These are phyloP conservation scores for Annulohypoxylon nitens DNA, from an alignment of 495 filamentous ascomycete species.

Conservation along the genomic window DNA sequence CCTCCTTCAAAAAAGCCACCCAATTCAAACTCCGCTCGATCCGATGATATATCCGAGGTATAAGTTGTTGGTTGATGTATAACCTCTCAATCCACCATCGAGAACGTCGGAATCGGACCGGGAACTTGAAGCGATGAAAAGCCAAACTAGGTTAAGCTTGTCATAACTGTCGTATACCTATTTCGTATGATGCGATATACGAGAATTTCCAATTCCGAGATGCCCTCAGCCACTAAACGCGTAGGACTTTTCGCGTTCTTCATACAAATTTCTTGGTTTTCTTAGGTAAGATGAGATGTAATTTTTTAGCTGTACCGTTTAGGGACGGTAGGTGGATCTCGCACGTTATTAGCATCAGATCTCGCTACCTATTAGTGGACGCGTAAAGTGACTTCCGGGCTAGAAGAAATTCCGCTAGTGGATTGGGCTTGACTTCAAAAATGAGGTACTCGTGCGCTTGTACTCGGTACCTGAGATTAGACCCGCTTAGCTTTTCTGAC, in stretches of 20 bases:
- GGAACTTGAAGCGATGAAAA: not conserved
- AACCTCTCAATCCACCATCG: not conserved
- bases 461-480: conserved; percentile 1
- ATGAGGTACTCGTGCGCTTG: not conserved
- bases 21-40: not conserved
- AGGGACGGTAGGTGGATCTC: conserved; percentile 6
- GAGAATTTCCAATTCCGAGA: conserved; percentile 1
- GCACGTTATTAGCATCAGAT: conserved; percentile 9
- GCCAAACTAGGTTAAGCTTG: not conserved
- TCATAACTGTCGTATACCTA: conserved; percentile 7
- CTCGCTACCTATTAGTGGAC: conserved; percentile 9
- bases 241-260: conserved; percentile 16
- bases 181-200: conserved; percentile 3
- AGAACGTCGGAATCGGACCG: not conserved
- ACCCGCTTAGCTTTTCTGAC: not conserved
- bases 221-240: conserved; percentile 8
- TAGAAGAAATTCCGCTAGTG: conserved; percentile 22
- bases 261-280: not conserved
- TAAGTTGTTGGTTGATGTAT: not conserved
- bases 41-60: not conserved
- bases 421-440: not conserved
- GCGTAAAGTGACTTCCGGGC: conserved; percentile 3
- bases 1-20: conserved; percentile 18
- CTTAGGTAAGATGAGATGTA: not conserved
- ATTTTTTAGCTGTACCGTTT: conserved; percentile 4